phyloP scores from a whole-genome alignment of 73 alveolate species.

The Paramecium sexaurelia region DNA sequence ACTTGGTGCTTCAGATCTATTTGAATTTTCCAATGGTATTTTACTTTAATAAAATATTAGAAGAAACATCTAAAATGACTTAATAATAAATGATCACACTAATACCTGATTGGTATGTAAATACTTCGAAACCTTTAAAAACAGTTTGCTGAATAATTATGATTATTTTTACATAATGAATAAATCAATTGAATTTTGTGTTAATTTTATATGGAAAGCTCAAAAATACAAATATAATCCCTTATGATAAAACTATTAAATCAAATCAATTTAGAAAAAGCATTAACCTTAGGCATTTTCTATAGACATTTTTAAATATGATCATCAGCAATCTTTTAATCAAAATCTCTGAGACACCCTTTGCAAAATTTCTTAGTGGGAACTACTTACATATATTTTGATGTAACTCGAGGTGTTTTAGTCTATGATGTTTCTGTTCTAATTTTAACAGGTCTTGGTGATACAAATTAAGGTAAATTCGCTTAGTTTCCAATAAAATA shows the following conservation, averaged over 20 bases:
- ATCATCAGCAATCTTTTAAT: slow-evolving; percentile 14
- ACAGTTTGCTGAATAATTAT: slow-evolving; percentile 34
- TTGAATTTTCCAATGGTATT: slow-evolving; percentile 60
- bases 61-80: slow-evolving; percentile 25
- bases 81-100: not conserved
- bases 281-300: not conserved
- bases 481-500: not conserved
- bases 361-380: not conserved
- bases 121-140: slow-evolving; percentile 13
- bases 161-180: not conserved
- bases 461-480: not conserved
- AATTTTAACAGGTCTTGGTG: not conserved
- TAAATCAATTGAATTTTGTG: not conserved
- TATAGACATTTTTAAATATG: not conserved
- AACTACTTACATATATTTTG: not conserved
- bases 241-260: not conserved
- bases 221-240: not conserved
- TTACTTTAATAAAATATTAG: not conserved
- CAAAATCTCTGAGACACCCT: slow-evolving; percentile 22
- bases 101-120: slow-evolving; percentile 66
- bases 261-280: not conserved
- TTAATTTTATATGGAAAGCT: not conserved
- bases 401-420: not conserved
- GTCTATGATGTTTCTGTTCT: not conserved
- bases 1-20: slow-evolving; percentile 20